Percentiles rank a stretch among this genome's conserved stretches.
These are phyloP conservation scores for Penicillium thymicola DNA, from an alignment of 2,329 filamentous ascomycete genomes.

Conservation along the genomic window DNA sequence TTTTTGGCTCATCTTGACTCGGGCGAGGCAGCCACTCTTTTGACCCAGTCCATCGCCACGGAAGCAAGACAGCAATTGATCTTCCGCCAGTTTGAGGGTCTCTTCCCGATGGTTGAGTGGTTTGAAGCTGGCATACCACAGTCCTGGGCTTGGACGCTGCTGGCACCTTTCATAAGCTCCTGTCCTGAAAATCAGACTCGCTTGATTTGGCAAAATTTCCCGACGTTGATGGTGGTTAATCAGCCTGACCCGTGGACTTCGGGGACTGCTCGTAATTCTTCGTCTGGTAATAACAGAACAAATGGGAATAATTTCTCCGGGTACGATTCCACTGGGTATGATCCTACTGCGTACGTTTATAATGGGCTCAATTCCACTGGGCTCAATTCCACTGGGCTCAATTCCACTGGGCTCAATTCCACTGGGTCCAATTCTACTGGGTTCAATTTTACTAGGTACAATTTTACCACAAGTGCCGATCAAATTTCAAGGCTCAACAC, in stretches of 20 bases:
- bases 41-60: constrained; percentile 72
- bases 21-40: constrained; percentile 67
- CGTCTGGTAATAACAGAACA: constrained; percentile 52
- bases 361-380: neutral
- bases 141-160: constrained; percentile 77
- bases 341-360: neutral
- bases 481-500: constrained; percentile 23
- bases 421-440: neutral
- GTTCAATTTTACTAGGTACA: neutral
- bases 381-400: neutral
- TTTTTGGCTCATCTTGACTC: constrained; percentile 76
- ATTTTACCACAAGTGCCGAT: neutral
- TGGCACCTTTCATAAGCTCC: constrained; percentile 75
- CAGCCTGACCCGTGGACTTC: constrained; percentile 63
- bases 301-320: neutral
- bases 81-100: constrained; percentile 77
- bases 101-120: constrained; percentile 80
- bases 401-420: neutral
- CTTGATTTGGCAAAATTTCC: constrained; percentile 82
- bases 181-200: constrained; percentile 72
- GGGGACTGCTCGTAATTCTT: neutral
- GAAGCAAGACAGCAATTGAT: constrained; percentile 81
- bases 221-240: constrained; percentile 66
- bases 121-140: constrained; percentile 77
- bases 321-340: neutral